Evolutionary conservation across 78 protist species (phyloP).

Genomic region (Anaeramoeba flamelloides): DNA sequence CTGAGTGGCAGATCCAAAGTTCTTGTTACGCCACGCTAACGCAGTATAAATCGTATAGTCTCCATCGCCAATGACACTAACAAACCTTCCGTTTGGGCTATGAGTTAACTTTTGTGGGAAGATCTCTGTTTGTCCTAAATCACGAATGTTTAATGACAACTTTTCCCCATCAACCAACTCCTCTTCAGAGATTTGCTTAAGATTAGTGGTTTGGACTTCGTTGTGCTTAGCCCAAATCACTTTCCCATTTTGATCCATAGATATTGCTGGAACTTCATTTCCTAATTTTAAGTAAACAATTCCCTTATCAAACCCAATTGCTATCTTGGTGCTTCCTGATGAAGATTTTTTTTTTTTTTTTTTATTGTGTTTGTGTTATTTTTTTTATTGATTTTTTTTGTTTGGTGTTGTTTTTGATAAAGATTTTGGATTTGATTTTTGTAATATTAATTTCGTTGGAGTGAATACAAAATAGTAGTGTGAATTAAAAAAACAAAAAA

Average conservation of each 20-base stretch:
- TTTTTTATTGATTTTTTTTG: too few species aligned
- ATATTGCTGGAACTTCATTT: background rate
- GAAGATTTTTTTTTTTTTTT: too few species aligned
- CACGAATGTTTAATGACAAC: background rate
- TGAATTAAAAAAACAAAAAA: too few species aligned
- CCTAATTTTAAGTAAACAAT: background rate
- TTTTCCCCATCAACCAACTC: background rate
- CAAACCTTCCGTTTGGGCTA: slow-evolving; percentile 11
- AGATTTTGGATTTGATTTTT: too few species aligned
- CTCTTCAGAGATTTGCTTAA: background rate
- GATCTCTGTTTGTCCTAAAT: background rate
- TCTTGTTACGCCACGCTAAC: slow-evolving; percentile 47
- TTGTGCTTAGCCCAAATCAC: background rate
- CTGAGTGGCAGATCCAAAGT: slow-evolving; percentile 77
- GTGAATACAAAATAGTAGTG: too few species aligned
- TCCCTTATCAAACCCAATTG: background rate
- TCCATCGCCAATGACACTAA: slow-evolving; percentile 86
- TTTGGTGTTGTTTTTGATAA: too few species aligned
- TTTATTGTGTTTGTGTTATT: too few species aligned
- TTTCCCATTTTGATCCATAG: background rate
- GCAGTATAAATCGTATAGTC: slow-evolving; percentile 90
- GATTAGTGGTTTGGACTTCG: background rate
- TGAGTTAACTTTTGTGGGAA: background rate
- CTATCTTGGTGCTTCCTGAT: background rate
- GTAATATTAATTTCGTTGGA: too few species aligned